phyloP scores from a whole-genome alignment of 208 protist species.

The Trypanosoma platydactyli region DNA sequence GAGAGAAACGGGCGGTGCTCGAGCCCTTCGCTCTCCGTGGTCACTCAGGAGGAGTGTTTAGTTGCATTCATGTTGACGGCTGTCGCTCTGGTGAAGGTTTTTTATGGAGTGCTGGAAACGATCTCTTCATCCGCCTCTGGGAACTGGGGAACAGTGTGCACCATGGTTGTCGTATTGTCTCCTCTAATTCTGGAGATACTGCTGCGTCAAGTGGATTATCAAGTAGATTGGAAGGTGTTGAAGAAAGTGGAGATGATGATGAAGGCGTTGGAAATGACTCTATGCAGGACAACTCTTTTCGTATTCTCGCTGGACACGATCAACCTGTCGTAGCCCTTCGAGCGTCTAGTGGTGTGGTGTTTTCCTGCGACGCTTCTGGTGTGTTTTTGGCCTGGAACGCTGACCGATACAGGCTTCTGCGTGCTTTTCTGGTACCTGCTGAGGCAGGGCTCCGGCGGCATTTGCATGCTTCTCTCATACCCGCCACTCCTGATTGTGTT shows the following conservation, averaged over 20 bases:
- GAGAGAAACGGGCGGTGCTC: neutral
- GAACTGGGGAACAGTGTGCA: slow-evolving; percentile 14
- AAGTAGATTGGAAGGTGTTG: neutral
- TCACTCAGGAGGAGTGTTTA: slow-evolving; percentile 20
- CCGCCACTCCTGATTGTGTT: neutral
- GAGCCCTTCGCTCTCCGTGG: slow-evolving; percentile 9
- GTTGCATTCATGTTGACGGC: slow-evolving; percentile 1
- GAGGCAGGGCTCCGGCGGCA: neutral
- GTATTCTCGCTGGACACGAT: slow-evolving; percentile 24
- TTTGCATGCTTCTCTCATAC: no score
- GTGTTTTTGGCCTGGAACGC: slow-evolving; percentile 22
- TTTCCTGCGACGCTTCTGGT: slow-evolving; percentile 28
- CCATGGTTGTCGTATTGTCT: slow-evolving; percentile 1
- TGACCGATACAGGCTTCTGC: slow-evolving; percentile 24
- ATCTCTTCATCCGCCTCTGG: slow-evolving; percentile 26
- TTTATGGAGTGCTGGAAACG: slow-evolving; percentile 27
- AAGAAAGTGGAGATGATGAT: neutral
- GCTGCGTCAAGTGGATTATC: neutral
- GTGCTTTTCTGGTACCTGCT: slow-evolving; percentile 20
- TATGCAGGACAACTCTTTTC: slow-evolving; percentile 18
- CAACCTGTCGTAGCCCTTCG: slow-evolving; percentile 12
- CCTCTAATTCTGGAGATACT: neutral
- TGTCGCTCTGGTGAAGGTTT: neutral
- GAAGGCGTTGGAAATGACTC: slow-evolving; percentile 18
- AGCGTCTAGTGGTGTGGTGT: slow-evolving; percentile 1